Percentiles rank a stretch among this genome's conserved stretches.
These are phyloP conservation scores for Yamadazyma epiphylla DNA, from an alignment of 1,139 yeast genomes.

Conservation along the genomic window DNA sequence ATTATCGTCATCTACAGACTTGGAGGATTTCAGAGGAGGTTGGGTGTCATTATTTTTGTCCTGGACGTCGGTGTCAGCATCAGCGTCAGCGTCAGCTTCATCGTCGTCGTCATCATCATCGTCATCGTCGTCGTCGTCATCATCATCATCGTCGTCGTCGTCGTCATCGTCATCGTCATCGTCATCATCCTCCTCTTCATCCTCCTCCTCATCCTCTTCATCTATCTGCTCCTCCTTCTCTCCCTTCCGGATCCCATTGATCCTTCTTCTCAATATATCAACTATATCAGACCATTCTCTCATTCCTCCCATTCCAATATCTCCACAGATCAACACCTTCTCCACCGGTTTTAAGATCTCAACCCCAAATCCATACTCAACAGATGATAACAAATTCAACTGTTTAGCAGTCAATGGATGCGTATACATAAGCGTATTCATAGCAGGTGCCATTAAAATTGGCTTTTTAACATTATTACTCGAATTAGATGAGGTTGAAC, in stretches of 20 bases:
- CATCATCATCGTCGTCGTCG: constrained; percentile 30
- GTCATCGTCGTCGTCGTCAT: constrained; percentile 25
- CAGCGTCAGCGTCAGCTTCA: constrained; percentile 18
- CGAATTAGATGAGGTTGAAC: constrained; percentile 4
- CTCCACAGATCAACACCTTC: constrained; percentile 91
- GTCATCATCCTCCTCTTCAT: constrained; percentile 35
- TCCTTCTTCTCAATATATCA: constrained; percentile 63
- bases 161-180: constrained; percentile 36
- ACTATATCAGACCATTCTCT: constrained; percentile 94
- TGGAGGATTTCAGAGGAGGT: too few relatives aligned
- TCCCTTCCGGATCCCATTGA: constrained; percentile 28
- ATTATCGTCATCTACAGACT: constrained; percentile 13
- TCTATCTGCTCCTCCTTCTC: constrained; percentile 28
- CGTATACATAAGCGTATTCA: constrained; percentile 95
- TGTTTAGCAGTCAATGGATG: constrained; percentile 92
- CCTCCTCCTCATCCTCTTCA: constrained; percentile 29
- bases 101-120: constrained; percentile 24
- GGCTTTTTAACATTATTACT: constrained; percentile 51
- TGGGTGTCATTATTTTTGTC: constrained; percentile 2
- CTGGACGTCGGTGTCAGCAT: constrained; percentile 8
- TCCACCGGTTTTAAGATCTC: constrained; percentile 90
- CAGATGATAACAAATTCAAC: constrained; percentile 47
- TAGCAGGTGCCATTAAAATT: constrained; percentile 89
- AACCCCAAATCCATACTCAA: constrained; percentile 48
- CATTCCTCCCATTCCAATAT: constrained; percentile 98